phyloP scores from a whole-genome alignment of 352 stramenopile genomes.

The Pythium graminicola region DNA sequence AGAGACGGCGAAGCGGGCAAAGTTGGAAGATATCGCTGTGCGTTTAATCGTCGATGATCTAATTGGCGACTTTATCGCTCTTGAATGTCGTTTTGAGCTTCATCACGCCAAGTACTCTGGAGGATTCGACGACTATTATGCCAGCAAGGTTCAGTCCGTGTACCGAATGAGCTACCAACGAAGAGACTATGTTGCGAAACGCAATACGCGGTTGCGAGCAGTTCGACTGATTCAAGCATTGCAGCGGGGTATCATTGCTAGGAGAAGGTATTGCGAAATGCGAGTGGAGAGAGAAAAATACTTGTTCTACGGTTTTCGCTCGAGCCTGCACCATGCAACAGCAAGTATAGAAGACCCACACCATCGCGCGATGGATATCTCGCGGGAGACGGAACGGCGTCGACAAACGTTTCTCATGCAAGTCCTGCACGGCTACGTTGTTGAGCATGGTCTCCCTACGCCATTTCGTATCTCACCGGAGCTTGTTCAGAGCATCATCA shows the following conservation, averaged over 20 bases:
- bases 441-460: slow-evolving; percentile 30
- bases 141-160: slow-evolving; percentile 60
- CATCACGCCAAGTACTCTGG: slow-evolving; percentile 51
- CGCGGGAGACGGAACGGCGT: slow-evolving; percentile 32
- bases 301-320: slow-evolving; percentile 61
- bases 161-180: slow-evolving; percentile 67
- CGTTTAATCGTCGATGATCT: slow-evolving; percentile 54
- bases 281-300: slow-evolving; percentile 53
- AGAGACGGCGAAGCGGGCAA: slow-evolving; percentile 31
- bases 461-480: slow-evolving; percentile 32
- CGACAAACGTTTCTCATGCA: slow-evolving; percentile 66
- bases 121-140: slow-evolving; percentile 55
- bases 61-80: slow-evolving; percentile 41
- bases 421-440: slow-evolving; percentile 47
- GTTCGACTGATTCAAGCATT: slow-evolving; percentile 59
- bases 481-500: slow-evolving; percentile 38
- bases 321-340: slow-evolving; percentile 42
- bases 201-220: slow-evolving; percentile 40
- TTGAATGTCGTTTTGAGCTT: slow-evolving; percentile 49
- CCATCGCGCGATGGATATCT: slow-evolving; percentile 29
- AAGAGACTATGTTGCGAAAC: slow-evolving; percentile 40
- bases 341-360: slow-evolving; percentile 37
- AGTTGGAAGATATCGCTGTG: slow-evolving; percentile 43
- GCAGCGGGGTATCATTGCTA: slow-evolving; percentile 54
- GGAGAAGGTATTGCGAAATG: slow-evolving; percentile 46